These are phyloP conservation scores for Cryoendolithus antarcticus DNA, from an alignment of 2,329 filamentous ascomycete species.

Conservation along the genomic window DNA sequence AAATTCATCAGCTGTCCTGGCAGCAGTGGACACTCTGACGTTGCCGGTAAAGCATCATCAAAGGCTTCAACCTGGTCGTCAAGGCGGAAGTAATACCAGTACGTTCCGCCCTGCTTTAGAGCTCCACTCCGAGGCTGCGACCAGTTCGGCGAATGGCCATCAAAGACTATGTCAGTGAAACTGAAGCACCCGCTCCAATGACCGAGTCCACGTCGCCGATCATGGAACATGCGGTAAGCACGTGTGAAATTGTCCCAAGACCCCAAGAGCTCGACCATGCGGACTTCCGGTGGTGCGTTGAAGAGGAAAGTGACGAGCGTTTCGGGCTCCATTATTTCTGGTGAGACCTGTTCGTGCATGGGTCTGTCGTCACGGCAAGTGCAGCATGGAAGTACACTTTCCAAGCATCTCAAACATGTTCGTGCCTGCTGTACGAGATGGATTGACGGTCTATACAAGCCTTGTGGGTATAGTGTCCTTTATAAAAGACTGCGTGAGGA, in stretches of 20 bases:
- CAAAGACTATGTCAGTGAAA: constrained; percentile 74
- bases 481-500: too few relatives aligned
- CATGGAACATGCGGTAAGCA: constrained; percentile 69
- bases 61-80: constrained; percentile 66
- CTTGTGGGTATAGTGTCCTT: too few relatives aligned
- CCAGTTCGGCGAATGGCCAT: constrained; percentile 48
- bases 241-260: constrained; percentile 91
- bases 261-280: constrained; percentile 68
- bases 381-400: too few relatives aligned
- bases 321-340: constrained; percentile 6
- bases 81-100: constrained; percentile 94
- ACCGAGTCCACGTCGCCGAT: constrained; percentile 58
- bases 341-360: too few relatives aligned
- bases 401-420: too few relatives aligned
- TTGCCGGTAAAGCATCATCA: constrained; percentile 60
- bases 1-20: constrained; percentile 83
- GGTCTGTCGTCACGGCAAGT: too few relatives aligned
- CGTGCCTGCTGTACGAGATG: too few relatives aligned
- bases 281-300: constrained; percentile 37
- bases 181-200: constrained; percentile 82
- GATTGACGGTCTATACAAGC: too few relatives aligned
- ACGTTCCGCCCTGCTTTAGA: constrained; percentile 82
- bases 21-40: constrained; percentile 69
- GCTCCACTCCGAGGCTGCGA: constrained; percentile 57
- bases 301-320: constrained; percentile 28